Conservation (phyloP, 179 eudicot genomes). For the Gypsophila paniculata region DNA sequence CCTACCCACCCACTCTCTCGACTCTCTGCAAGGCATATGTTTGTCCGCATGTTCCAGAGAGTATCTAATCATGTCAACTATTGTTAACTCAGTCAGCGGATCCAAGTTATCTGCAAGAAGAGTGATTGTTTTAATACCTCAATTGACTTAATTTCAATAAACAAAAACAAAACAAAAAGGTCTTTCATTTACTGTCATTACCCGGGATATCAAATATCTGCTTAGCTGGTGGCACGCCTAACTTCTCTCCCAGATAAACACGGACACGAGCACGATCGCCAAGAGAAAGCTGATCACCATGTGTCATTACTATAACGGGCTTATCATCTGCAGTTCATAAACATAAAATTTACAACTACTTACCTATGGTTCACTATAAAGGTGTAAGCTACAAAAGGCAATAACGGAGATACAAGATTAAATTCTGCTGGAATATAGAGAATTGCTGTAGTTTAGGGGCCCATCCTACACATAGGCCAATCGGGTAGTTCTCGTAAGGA, state of each 20-base stretch:
- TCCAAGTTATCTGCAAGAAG: slow-evolving; percentile 52
- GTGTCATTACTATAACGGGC: slow-evolving; percentile 73
- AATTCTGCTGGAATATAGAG: background rate
- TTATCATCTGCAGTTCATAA: slow-evolving; percentile 60
- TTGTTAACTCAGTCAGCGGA: slow-evolving; percentile 45
- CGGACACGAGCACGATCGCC: slow-evolving; percentile 63
- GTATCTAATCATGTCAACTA: slow-evolving; percentile 51
- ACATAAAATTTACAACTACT: background rate
- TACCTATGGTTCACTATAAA: background rate
- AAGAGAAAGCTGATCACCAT: slow-evolving; percentile 71
- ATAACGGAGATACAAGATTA: background rate
- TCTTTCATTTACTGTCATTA: slow-evolving; percentile 17
- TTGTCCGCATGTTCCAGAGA: slow-evolving; percentile 75
- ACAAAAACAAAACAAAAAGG: slow-evolving; percentile 12
- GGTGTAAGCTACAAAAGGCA: background rate
- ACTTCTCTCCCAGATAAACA: slow-evolving; percentile 62
- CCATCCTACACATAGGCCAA: background rate
- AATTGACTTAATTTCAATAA: background rate
- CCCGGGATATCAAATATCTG: slow-evolving; percentile 91
- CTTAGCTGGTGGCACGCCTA: slow-evolving; percentile 58
- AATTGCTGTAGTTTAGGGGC: background rate
- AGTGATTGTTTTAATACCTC: slow-evolving; percentile 8
- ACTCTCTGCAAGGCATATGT: slow-evolving; percentile 48
- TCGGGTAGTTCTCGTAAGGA: background rate
- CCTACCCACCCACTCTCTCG: slow-evolving; percentile 28